Evolutionary conservation across 441 rosid genomes (phyloP).

Genomic region (Syzygium syzygioides): DNA sequence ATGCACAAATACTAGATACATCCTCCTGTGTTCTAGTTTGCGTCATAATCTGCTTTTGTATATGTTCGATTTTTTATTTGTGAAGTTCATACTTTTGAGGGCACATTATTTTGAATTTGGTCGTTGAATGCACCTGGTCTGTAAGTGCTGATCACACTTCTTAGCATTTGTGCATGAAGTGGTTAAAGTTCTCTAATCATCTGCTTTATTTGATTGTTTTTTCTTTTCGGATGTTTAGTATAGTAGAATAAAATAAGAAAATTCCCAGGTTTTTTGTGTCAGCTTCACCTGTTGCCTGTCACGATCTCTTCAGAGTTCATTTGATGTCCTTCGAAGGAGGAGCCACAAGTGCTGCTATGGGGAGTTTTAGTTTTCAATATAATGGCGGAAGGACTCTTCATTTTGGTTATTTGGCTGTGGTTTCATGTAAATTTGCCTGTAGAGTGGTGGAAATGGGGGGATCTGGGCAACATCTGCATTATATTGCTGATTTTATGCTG

Average conservation of each 20-base stretch:
- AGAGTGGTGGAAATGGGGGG: neutral
- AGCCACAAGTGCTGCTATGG: neutral
- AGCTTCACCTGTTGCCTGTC: neutral
- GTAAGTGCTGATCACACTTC: neutral
- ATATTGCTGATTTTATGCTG: neutral
- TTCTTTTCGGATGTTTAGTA: neutral
- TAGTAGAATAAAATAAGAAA: neutral
- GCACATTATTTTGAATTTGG: neutral
- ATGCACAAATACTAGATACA: neutral
- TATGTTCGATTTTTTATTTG: neutral
- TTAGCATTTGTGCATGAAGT: neutral
- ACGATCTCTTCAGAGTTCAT: neutral
- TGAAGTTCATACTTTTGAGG: neutral
- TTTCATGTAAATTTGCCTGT: neutral
- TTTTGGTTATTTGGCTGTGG: neutral
- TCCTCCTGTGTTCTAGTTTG: neutral
- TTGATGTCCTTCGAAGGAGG: neutral
- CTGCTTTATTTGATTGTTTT: neutral
- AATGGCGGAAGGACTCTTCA: neutral
- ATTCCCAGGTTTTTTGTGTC: neutral
- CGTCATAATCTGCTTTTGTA: neutral
- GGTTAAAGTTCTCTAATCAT: neutral
- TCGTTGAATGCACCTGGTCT: neutral
- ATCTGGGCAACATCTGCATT: neutral
- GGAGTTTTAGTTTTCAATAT: neutral